These are phyloP conservation scores for Sideroxylon spinosum DNA, from an alignment of 179 eudicot species.

Conservation along the genomic window DNA sequence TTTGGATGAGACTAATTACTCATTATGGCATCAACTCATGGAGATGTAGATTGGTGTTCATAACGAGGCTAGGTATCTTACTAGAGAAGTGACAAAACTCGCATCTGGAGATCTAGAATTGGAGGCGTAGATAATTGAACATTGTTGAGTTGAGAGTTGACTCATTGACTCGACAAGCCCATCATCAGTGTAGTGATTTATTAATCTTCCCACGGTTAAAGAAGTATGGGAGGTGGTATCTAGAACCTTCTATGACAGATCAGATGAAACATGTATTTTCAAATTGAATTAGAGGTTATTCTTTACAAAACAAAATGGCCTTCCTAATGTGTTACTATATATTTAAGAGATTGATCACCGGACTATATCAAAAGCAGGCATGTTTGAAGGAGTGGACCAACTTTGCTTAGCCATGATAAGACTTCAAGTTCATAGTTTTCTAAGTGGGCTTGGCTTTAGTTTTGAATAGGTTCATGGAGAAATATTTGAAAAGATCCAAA, in stretches of 20 bases:
- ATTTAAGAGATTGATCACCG: background rate
- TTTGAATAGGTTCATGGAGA: constrained; percentile 9
- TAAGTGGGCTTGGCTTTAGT: background rate
- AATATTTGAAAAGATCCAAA: constrained; percentile 9
- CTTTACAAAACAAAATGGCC: background rate
- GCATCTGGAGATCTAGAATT: background rate
- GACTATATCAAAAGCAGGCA: background rate
- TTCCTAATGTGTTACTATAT: background rate
- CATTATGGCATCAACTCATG: background rate
- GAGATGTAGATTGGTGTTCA: background rate
- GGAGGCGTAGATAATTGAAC: background rate
- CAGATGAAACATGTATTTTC: background rate
- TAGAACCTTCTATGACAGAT: constrained; percentile 4
- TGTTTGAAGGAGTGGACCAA: background rate
- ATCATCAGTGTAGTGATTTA: background rate
- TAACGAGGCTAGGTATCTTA: background rate
- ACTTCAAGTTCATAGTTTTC: constrained; percentile 9
- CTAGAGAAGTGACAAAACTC: background rate
- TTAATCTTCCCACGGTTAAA: background rate
- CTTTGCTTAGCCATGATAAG: background rate
- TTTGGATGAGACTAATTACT: background rate
- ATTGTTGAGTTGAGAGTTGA: background rate
- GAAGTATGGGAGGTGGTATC: background rate
- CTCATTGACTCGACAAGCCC: background rate
- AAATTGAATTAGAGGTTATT: background rate